These are phyloP conservation scores for Neurospora sp. DNA, from an alignment of 495 filamentous ascomycete genomes.

Conservation along the genomic window DNA sequence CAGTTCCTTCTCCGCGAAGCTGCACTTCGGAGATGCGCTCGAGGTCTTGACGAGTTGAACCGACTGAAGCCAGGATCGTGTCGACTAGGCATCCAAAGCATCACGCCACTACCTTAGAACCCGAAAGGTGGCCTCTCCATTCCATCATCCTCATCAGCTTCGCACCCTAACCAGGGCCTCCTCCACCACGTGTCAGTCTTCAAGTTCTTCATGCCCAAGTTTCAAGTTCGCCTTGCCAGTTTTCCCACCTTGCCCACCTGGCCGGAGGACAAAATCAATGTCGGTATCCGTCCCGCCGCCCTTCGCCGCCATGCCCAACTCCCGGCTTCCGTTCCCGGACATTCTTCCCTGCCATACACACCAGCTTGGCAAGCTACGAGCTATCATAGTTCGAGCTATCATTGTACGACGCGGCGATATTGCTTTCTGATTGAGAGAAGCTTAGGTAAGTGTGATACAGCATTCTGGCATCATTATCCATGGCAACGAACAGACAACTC, in stretches of 20 bases:
- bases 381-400: background rate
- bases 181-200: background rate
- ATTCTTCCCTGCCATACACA: background rate
- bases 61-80: background rate
- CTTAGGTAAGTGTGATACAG: background rate
- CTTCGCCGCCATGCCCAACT: background rate
- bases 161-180: background rate
- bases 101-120: background rate
- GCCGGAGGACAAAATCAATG: background rate
- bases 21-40: background rate
- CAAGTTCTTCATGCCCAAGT: background rate
- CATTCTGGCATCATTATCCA: background rate
- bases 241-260: background rate
- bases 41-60: background rate
- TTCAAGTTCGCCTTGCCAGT: background rate
- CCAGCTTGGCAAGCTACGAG: background rate
- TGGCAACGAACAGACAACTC: background rate
- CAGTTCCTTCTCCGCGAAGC: background rate
- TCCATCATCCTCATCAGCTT: background rate
- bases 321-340: background rate
- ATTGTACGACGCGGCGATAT: background rate
- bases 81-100: background rate
- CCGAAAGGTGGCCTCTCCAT: background rate
- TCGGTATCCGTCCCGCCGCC: background rate
- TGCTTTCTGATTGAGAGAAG: background rate